Base-by-base conservation (phyloP, 1,139 yeast genomes). In the Arxiozyma heterogenica region DNA sequence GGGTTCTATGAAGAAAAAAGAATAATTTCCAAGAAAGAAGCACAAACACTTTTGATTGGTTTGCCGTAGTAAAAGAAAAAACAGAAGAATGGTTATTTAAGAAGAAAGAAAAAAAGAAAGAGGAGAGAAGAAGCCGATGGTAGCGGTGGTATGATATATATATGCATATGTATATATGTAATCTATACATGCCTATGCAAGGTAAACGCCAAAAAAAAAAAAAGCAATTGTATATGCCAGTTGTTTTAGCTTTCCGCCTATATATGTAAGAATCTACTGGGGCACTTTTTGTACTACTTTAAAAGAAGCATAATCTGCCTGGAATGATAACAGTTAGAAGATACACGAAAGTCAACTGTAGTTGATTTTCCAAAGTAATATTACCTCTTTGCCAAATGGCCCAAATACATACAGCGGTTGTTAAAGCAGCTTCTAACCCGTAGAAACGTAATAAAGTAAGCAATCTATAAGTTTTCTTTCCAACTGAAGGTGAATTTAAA, bases 321-420 rank as follows among this genome's bases (percentile, higher is more conserved):
- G 71, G 70, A 39, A 67, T 59, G 21, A 65, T 43, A 30, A 66
- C 57, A 41, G 66, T 64, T 17, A 70, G 70, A 8, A 62, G 52
- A 54, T 67, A 67, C 22, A 64, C 57, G 20, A 58, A 49, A 12
- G 60, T 57, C 41, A 67, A 58, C 27, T 57, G 59, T 18, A 57
- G 23, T 30, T 58, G 60, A 52, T 65, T 65, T 21, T 44, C 38
- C 4, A 23, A 17, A 41, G 51, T 41, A 57, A 66, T 50, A 6
- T 64, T 56, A 3, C 67, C 69, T 39, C 63, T 54, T 9, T 53
- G 51, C 54, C 59, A 55, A 27, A 66, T 60, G 15, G 58, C 58
- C 27, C 57, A 56, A 27, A 66, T 61, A 52, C 70, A 66, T 43
- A 61, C 49, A 38, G 61, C 52, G 8, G 71, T 64, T 7, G 70